phyloP scores from a whole-genome alignment of 805 yeast genomes.

The Candida lessepsii region DNA sequence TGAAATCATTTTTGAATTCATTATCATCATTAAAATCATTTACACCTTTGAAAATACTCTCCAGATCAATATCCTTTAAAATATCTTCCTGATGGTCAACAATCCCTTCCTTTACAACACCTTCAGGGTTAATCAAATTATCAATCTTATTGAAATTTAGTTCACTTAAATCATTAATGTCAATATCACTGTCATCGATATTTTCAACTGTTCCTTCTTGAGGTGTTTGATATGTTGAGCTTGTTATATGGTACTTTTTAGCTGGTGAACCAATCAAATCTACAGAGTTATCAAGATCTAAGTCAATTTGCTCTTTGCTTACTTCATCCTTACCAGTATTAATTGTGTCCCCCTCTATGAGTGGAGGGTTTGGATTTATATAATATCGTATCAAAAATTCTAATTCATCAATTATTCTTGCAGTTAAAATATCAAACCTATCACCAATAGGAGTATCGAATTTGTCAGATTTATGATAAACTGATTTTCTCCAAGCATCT shows the following conservation, averaged over 20 bases:
- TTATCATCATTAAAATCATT: background rate
- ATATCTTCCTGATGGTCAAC: background rate
- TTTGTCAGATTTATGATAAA: constrained; percentile 18
- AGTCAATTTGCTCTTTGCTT: constrained; percentile 26
- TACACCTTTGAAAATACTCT: too few species aligned
- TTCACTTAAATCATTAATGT: constrained; percentile 39
- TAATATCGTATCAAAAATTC: constrained; percentile 53
- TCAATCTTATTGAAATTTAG: constrained; percentile 39
- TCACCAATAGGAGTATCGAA: constrained; percentile 21
- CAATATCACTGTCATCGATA: constrained; percentile 22
- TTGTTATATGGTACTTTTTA: constrained; percentile 11
- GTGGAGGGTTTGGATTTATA: constrained; percentile 20
- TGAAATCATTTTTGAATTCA: background rate
- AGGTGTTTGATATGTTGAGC: background rate
- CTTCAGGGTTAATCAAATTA: constrained; percentile 27
- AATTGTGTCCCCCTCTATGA: constrained; percentile 19
- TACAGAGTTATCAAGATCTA: constrained; percentile 24
- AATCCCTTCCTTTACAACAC: background rate
- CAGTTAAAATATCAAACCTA: constrained; percentile 64
- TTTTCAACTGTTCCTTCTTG: constrained; percentile 9
- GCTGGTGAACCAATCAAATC: constrained; percentile 18
- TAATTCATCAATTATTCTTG: constrained; percentile 68
- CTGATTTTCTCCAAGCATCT: constrained; percentile 42
- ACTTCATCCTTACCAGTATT: constrained; percentile 19
- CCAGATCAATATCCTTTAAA: background rate